These are phyloP conservation scores for Euphorbia peplus DNA, from an alignment of 345 rosid genomes.

Conservation along the genomic window DNA sequence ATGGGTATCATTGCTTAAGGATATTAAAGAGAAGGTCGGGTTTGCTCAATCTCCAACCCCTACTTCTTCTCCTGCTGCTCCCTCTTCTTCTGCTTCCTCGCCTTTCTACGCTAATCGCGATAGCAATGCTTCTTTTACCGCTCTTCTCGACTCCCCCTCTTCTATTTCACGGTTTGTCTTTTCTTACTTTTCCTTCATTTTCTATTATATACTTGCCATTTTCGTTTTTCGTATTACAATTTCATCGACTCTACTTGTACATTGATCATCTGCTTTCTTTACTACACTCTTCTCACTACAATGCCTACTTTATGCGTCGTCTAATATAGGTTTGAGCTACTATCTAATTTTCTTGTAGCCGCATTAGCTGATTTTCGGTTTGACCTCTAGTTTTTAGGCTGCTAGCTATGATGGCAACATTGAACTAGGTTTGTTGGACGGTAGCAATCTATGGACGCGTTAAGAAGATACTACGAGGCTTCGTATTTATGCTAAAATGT, in stretches of 20 bases:
- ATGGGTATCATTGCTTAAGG: constrained; percentile 99
- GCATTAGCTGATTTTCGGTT: neutral
- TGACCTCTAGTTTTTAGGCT: neutral
- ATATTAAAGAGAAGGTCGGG: constrained; percentile 96
- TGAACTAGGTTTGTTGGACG: neutral
- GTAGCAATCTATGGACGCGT: neutral
- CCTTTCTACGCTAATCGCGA: constrained; percentile 34
- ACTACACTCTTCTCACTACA: constrained; percentile 11
- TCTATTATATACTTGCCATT: neutral
- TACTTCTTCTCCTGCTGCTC: constrained; percentile 36
- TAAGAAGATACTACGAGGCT: neutral
- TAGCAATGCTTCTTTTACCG: constrained; percentile 34
- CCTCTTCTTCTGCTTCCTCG: constrained; percentile 49
- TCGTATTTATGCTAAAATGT: neutral
- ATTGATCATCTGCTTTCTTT: constrained; percentile 22
- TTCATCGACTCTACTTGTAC: constrained; percentile 18
- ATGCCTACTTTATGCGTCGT: neutral
- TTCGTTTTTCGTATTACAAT: neutral
- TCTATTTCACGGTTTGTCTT: constrained; percentile 67
- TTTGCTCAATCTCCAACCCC: constrained; percentile 71
- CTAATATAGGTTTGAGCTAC: neutral
- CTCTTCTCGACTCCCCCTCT: constrained; percentile 34
- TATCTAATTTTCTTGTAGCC: neutral
- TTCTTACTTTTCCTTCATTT: constrained; percentile 12
- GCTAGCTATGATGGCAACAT: too few species aligned